Evolutionary conservation across 495 filamentous ascomycete genomes (phyloP).

Genomic region (Penicillium subrubescens): DNA sequence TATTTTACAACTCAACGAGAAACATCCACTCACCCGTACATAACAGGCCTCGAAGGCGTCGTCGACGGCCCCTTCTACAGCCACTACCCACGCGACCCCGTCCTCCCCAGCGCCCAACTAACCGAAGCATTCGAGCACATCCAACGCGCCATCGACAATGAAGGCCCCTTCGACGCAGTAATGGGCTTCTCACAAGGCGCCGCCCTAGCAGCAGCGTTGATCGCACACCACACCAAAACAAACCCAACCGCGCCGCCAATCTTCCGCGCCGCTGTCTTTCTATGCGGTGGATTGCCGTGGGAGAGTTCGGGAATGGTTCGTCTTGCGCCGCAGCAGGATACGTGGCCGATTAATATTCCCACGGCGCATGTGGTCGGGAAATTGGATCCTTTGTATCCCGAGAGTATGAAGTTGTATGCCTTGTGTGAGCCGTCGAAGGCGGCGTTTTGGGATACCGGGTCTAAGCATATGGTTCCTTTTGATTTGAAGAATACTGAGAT

Average conservation of each 20-base stretch:
- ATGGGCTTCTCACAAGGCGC: slow-evolving; percentile 52
- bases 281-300: slow-evolving; percentile 39
- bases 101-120: slow-evolving; percentile 30
- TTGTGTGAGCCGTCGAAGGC: slow-evolving; percentile 41
- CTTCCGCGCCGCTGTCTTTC: slow-evolving; percentile 47
- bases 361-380: slow-evolving; percentile 46
- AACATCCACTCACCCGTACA: background rate
- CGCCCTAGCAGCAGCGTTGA: slow-evolving; percentile 37
- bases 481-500: slow-evolving; percentile 38
- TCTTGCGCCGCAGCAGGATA: slow-evolving; percentile 18
- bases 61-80: slow-evolving; percentile 42
- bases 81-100: slow-evolving; percentile 34
- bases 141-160: slow-evolving; percentile 29
- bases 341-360: slow-evolving; percentile 35
- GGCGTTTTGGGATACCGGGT: slow-evolving; percentile 41
- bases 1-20: background rate
- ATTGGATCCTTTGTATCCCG: slow-evolving; percentile 31
- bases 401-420: slow-evolving; percentile 34
- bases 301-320: slow-evolving; percentile 27
- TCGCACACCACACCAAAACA: slow-evolving; percentile 37
- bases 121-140: slow-evolving; percentile 36
- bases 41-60: slow-evolving; percentile 39
- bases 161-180: slow-evolving; percentile 51
- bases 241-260: slow-evolving; percentile 29
- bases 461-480: slow-evolving; percentile 45